phyloP scores from a whole-genome alignment of 371 early-diverging fungal genomes.

The Mucor saturninus region DNA sequence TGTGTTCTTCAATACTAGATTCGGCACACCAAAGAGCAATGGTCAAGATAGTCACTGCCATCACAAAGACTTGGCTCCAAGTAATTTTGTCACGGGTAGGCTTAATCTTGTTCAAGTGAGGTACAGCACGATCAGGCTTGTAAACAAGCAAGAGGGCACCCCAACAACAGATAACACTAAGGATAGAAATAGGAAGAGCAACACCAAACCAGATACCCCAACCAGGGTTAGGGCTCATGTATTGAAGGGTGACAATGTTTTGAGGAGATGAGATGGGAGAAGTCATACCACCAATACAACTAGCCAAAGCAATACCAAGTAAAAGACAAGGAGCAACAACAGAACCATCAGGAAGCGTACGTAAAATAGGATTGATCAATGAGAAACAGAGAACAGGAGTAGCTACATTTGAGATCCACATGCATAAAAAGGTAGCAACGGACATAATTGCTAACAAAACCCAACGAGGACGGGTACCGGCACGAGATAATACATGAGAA shows the following conservation, averaged over 20 bases:
- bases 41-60: conserved; percentile 62
- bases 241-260: conserved; percentile 86
- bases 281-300: conserved; percentile 96
- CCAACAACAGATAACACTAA: conserved; percentile 82
- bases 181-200: conserved; percentile 75
- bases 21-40: conserved; percentile 92
- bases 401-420: conserved; percentile 86
- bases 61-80: conserved; percentile 61
- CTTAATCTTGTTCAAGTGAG: conserved; percentile 55
- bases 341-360: conserved; percentile 65
- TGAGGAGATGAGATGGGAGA: conserved; percentile 97
- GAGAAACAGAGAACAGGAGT: conserved; percentile 87
- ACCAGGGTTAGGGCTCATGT: conserved; percentile 84
- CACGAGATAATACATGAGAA: conserved; percentile 67
- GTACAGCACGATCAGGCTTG: conserved; percentile 59
- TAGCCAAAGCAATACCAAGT: conserved; percentile 93
- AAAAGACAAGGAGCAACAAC: conserved; percentile 85
- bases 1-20: conserved; percentile 64
- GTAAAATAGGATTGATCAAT: conserved; percentile 75
- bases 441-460: conserved; percentile 79
- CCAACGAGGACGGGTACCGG: conserved; percentile 71
- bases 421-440: conserved; percentile 74
- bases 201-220: conserved; percentile 87
- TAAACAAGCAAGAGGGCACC: conserved; percentile 70
- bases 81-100: conserved; percentile 59